phyloP scores from a whole-genome alignment of 2,329 filamentous ascomycete genomes.

The Verticillium isaacii region DNA sequence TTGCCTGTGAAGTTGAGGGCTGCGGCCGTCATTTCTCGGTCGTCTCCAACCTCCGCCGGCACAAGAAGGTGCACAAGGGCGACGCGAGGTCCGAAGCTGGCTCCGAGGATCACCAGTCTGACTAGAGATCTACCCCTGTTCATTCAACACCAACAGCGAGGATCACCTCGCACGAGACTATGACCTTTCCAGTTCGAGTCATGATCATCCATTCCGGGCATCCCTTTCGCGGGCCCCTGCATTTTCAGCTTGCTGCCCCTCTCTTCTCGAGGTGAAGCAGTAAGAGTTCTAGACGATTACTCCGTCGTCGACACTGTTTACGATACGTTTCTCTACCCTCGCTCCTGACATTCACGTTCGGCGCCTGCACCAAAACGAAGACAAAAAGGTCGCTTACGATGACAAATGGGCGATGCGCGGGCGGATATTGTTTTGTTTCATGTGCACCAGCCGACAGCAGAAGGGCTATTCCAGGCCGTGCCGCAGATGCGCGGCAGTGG shows the following conservation, averaged over 20 bases:
- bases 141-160: background rate
- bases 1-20: constrained; percentile 88
- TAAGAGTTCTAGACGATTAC: background rate
- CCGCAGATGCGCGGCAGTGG: background rate
- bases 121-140: constrained; percentile 28
- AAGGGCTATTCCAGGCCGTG: background rate
- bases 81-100: constrained; percentile 60
- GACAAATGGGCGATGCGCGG: constrained; percentile 5
- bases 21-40: constrained; percentile 97
- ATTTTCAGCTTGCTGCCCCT: background rate
- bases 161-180: constrained; percentile 8
- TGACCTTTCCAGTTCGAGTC: constrained; percentile 10
- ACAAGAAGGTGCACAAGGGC: constrained; percentile 93
- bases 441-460: background rate
- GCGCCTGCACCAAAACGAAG: constrained; percentile 8
- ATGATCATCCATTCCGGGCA: constrained; percentile 5
- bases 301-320: background rate
- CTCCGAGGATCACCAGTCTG: constrained; percentile 59
- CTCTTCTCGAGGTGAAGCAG: background rate
- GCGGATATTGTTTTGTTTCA: constrained; percentile 3
- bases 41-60: constrained; percentile 88
- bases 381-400: constrained; percentile 8
- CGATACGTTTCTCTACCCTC: background rate
- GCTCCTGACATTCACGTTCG: constrained; percentile 5
- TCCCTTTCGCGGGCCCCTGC: background rate